These are phyloP conservation scores for Filosporella fistucella DNA, from an alignment of 495 filamentous ascomycete species.

Conservation along the genomic window DNA sequence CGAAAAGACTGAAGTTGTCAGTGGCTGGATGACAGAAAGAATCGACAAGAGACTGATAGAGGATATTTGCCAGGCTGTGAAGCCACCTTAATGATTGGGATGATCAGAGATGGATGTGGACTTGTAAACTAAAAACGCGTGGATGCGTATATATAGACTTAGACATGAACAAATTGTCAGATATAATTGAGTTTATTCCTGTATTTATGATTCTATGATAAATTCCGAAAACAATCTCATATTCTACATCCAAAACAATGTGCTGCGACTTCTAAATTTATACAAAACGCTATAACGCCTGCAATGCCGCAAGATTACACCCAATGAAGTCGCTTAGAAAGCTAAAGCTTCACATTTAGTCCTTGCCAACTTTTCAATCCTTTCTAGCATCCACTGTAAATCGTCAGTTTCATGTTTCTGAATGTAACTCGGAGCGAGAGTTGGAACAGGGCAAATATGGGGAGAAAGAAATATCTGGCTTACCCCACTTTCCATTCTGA, in stretches of 20 bases:
- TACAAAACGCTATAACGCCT: background rate
- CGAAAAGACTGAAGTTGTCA: background rate
- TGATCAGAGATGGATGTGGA: too few species aligned
- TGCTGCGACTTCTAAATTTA: too few species aligned
- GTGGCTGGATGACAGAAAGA: background rate
- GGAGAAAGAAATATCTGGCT: too few species aligned
- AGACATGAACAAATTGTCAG: background rate
- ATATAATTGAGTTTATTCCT: background rate
- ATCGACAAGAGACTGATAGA: background rate
- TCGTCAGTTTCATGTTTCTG: too few species aligned
- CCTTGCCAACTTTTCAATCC: background rate
- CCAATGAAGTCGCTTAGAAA: background rate
- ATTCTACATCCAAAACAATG: too few species aligned
- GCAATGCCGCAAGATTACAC: background rate
- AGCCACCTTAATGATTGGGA: too few species aligned
- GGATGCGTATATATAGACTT: background rate
- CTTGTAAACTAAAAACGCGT: background rate
- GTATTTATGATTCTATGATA: too few species aligned
- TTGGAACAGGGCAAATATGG: too few species aligned
- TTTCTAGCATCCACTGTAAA: slow-evolving; percentile 11
- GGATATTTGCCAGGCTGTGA: background rate
- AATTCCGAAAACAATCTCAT: too few species aligned
- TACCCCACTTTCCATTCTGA: slow-evolving; percentile 14
- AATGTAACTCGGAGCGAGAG: too few species aligned
- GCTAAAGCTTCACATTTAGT: slow-evolving; percentile 3